These are phyloP conservation scores for Aspergillus sp. DNA, from an alignment of 2,329 filamentous ascomycete species.

Conservation along the genomic window DNA sequence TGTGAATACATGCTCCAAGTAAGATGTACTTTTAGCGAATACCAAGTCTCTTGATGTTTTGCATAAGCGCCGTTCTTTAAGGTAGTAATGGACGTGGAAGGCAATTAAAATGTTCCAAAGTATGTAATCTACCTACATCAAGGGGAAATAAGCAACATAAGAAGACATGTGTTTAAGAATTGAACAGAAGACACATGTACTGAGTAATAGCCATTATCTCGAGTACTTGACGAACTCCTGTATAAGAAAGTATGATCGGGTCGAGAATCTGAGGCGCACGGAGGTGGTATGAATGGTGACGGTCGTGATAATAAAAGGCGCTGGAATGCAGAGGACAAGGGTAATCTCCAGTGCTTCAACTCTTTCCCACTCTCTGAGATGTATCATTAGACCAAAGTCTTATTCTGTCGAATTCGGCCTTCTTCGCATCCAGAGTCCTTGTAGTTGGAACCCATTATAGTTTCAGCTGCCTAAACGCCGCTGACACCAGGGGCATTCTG, in stretches of 20 bases:
- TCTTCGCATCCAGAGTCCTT: background rate
- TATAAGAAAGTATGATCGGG: conserved; percentile 1
- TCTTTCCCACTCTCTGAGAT: conserved; percentile 1
- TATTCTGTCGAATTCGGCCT: background rate
- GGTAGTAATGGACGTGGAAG: background rate
- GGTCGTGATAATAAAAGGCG: conserved; percentile 13
- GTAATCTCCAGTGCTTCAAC: conserved; percentile 9
- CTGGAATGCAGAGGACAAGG: conserved; percentile 11
- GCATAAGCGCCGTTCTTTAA: background rate
- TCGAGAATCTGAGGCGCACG: conserved; percentile 9
- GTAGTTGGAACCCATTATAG: background rate
- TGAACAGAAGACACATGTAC: conserved; percentile 5
- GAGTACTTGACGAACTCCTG: background rate
- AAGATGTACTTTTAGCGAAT: background rate
- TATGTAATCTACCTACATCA: conserved; percentile 26
- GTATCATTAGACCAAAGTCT: background rate
- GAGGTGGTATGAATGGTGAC: conserved; percentile 2
- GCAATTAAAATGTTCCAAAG: conserved; percentile 3
- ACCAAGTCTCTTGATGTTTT: background rate
- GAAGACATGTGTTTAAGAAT: conserved; percentile 19
- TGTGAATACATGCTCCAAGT: background rate
- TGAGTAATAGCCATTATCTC: background rate
- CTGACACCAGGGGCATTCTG: conserved; percentile 72
- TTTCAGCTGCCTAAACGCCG: conserved; percentile 41
- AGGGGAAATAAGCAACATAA: conserved; percentile 18